Base-by-base conservation (phyloP, 2,329 filamentous ascomycete species). In the Pochonia chlamydosporia region DNA sequence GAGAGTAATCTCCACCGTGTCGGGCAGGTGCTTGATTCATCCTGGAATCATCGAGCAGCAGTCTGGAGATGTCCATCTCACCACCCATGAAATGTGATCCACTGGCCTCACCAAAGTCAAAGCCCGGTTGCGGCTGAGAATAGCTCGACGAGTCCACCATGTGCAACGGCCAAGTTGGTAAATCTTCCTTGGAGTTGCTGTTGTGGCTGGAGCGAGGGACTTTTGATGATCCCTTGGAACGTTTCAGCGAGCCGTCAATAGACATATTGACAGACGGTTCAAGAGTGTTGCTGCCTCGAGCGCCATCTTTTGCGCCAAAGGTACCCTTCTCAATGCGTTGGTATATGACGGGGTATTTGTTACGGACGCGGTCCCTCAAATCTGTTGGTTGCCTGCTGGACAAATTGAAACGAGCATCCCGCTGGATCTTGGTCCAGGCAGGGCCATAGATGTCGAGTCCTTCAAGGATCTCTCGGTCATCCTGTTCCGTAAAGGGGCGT, bases 341-440 rank as follows among this genome's bases (percentile, higher is more conserved):
- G 54, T 80, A 84, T 26, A 78, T 74, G 13, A 74, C 73, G 3
- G 79, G 77, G 53, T 81, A 82, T 54, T 81, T 83, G 62, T 84
- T 85, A 37, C 81, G 74, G 26, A 84, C 72, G 20, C 81, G 72
- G 52, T 85, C 81, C 51, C 81, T 70, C 44, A 85, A 61, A 56
- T 85, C 81, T 0, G 81, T 85, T 1, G 81, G 80, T 52, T 82
- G 77, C 39, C 81, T 69, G 49, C 62, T 76, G 4, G 75, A 72
- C n/a, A 85, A 65, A 49, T 79, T 69, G 61, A 80, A 82, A 24
- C 69, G 69, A 13, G 74, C 63, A 50, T 85, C 80, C 30, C 79
- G 72, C 57, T 82, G 80, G 18, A 85, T 85, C 59, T 76, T 79
- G 44, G 80, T 82, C 81, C 82, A 85, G 8, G 79, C 74, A 8